phyloP scores from a whole-genome alignment of 2,329 filamentous ascomycete species.

The Gremmenia infestans region DNA sequence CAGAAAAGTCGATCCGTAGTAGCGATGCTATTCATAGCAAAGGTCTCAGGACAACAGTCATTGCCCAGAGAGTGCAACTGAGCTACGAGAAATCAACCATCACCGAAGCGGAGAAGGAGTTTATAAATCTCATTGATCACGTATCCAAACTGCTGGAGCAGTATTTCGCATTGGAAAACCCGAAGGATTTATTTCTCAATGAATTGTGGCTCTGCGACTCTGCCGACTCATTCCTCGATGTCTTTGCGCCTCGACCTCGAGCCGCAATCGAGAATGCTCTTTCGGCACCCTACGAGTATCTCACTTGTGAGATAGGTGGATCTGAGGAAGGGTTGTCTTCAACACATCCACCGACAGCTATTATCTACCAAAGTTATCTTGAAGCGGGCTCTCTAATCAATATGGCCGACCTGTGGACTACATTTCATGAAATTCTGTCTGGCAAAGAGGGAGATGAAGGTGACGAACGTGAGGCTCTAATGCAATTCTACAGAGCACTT shows the following conservation, averaged over 20 bases:
- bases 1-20: slow-evolving; percentile 57
- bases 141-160: slow-evolving; percentile 46
- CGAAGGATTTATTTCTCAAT: slow-evolving; percentile 52
- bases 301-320: slow-evolving; percentile 67
- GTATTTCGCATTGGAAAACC: slow-evolving; percentile 38
- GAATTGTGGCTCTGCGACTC: slow-evolving; percentile 75
- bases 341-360: slow-evolving; percentile 64
- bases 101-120: slow-evolving; percentile 64
- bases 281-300: slow-evolving; percentile 68
- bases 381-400: slow-evolving; percentile 76
- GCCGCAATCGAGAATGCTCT: slow-evolving; percentile 67
- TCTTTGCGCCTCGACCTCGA: slow-evolving; percentile 70
- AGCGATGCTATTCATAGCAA: slow-evolving; percentile 69
- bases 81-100: slow-evolving; percentile 69
- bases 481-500: slow-evolving; percentile 78
- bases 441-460: slow-evolving; percentile 33
- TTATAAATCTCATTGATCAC: slow-evolving; percentile 59
- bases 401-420: slow-evolving; percentile 72
- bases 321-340: slow-evolving; percentile 46
- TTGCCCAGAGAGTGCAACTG: slow-evolving; percentile 76
- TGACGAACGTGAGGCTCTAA: slow-evolving; percentile 54
- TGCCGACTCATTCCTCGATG: slow-evolving; percentile 62
- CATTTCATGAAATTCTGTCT: slow-evolving; percentile 60
- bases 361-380: slow-evolving; percentile 73
- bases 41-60: slow-evolving; percentile 69